Evolutionary conservation across 352 stramenopile species (phyloP).

Genomic region (Thalassiosira hispida): DNA sequence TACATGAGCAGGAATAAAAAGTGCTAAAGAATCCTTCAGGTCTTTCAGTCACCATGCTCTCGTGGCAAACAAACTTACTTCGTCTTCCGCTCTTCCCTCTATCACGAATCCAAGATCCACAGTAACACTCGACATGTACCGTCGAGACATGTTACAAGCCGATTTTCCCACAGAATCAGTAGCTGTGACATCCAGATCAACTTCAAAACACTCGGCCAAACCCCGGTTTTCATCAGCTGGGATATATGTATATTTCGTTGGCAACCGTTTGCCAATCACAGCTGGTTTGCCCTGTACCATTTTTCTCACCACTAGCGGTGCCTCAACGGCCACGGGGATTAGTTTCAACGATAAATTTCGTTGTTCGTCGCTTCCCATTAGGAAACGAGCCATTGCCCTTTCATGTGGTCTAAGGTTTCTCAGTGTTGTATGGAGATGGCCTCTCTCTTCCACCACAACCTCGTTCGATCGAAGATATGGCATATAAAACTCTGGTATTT

Average conservation of each 20-base stretch:
- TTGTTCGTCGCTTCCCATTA: constrained; percentile 62
- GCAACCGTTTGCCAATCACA: constrained; percentile 82
- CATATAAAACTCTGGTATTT: constrained; percentile 62
- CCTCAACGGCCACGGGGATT: constrained; percentile 71
- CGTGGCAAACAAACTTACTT: constrained; percentile 17
- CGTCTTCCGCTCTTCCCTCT: constrained; percentile 65
- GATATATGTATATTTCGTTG: constrained; percentile 71
- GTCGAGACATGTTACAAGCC: constrained; percentile 68
- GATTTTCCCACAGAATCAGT: constrained; percentile 56
- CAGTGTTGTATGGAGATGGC: constrained; percentile 4
- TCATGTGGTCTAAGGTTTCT: constrained; percentile 55
- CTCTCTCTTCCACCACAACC: constrained; percentile 18
- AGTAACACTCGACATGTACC: constrained; percentile 76
- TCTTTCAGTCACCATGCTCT: background rate
- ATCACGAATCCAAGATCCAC: constrained; percentile 83
- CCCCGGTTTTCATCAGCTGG: constrained; percentile 43
- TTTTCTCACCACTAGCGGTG: constrained; percentile 75
- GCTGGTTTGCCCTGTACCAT: constrained; percentile 78
- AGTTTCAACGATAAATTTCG: constrained; percentile 76
- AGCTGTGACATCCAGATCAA: constrained; percentile 73
- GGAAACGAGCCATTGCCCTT: constrained; percentile 56
- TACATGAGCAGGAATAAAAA: background rate
- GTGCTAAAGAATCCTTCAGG: too few relatives aligned
- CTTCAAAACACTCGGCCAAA: constrained; percentile 50
- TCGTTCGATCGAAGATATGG: constrained; percentile 53